Conservation (phyloP, 2,329 filamentous ascomycete species). For the Cadophora luteo-olivacea region DNA sequence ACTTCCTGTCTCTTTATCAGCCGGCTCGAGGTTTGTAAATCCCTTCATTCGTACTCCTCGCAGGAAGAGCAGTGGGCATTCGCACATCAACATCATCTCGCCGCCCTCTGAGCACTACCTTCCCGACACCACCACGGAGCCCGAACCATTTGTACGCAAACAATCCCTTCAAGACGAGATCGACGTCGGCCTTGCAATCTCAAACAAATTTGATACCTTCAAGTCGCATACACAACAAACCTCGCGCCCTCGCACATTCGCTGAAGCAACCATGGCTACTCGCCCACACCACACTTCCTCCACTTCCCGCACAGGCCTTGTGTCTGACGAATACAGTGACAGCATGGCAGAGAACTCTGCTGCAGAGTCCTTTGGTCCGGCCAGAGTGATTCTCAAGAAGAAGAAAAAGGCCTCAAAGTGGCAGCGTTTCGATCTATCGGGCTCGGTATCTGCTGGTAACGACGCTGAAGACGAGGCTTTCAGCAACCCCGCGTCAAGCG, state of each 20-base stretch:
- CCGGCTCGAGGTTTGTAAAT: not conserved
- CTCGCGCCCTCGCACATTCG: constrained; percentile 16
- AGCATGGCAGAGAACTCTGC: not conserved
- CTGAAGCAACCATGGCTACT: constrained; percentile 18
- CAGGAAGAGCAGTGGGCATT: not conserved
- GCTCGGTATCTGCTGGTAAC: constrained; percentile 3
- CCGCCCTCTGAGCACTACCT: not conserved
- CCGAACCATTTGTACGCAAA: constrained; percentile 12
- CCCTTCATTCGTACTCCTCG: not conserved
- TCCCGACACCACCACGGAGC: not conserved
- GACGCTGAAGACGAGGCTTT: constrained; percentile 17
- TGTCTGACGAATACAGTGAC: not conserved
- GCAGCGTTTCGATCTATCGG: constrained; percentile 20
- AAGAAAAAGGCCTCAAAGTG: constrained; percentile 17
- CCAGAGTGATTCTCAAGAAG: constrained; percentile 14
- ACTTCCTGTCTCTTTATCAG: not conserved
- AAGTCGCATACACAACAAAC: not conserved
- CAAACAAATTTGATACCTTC: not conserved
- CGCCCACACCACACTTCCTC: not conserved
- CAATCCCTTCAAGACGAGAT: constrained; percentile 19
- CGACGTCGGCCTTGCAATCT: constrained; percentile 20
- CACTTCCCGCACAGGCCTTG: not conserved
- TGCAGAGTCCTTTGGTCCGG: not conserved
- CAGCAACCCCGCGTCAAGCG: constrained; percentile 19
- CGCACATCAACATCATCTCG: constrained; percentile 18